phyloP scores from a whole-genome alignment of 2,329 filamentous ascomycete genomes.

The Xylaria sp. region DNA sequence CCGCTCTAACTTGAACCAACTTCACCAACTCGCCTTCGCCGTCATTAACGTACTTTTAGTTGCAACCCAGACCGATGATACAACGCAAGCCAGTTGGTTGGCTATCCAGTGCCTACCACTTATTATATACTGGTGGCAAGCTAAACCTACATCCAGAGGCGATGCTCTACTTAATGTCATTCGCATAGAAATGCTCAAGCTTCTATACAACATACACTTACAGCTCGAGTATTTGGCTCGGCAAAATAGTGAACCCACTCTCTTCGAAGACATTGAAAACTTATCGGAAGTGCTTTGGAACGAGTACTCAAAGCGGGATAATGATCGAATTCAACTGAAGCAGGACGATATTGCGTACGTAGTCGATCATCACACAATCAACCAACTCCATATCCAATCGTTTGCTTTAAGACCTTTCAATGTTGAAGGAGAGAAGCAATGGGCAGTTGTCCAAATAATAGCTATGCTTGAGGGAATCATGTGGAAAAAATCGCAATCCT shows the following conservation, averaged over 20 bases:
- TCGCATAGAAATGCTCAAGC: conserved; percentile 81
- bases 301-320: conserved; percentile 79
- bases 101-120: conserved; percentile 73
- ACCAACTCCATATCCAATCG: conserved; percentile 59
- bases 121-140: conserved; percentile 80
- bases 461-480: conserved; percentile 66
- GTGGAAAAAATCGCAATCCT: conserved; percentile 44
- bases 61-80: conserved; percentile 74
- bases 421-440: conserved; percentile 66
- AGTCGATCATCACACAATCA: conserved; percentile 54
- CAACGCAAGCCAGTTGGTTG: conserved; percentile 68
- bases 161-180: conserved; percentile 68
- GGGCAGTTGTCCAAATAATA: conserved; percentile 68
- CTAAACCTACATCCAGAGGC: conserved; percentile 70
- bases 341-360: conserved; percentile 78
- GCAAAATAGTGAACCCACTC: conserved; percentile 53
- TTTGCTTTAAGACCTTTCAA: conserved; percentile 67
- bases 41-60: conserved; percentile 77
- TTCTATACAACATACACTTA: conserved; percentile 72
- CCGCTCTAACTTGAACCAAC: conserved; percentile 66
- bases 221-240: conserved; percentile 68
- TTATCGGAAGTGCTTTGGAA: conserved; percentile 76
- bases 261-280: conserved; percentile 66
- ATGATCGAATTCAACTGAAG: conserved; percentile 77
- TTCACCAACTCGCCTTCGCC: conserved; percentile 79